Base-by-base conservation (phyloP, 2,329 filamentous ascomycete genomes). In the Blumeriella jaapii region DNA sequence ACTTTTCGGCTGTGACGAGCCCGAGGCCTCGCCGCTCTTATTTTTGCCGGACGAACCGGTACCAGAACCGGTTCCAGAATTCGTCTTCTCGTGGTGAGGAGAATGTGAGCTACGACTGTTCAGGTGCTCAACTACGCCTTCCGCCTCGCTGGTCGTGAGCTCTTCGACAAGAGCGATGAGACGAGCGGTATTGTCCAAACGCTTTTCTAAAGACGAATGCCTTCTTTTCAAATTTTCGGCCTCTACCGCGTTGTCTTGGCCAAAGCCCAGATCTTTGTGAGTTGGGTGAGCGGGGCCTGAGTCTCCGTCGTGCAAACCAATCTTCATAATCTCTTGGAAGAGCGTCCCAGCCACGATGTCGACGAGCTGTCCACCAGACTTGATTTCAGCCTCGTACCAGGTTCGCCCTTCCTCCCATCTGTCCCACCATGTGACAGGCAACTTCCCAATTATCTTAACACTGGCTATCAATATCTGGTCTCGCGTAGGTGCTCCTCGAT, bases 241-340 rank as follows among this genome's bases (percentile, higher is more conserved):
- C 2, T 6, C 18, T 10, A 12, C 14, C 13, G 16, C 10, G n/a
- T 24, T 29, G 18, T 25, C 30, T 5, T 24, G n/a, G 10, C 17
- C 26, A 8, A 34, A 34, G 8, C 22, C 28, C 6, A 32, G 13
- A 11, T 33, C 34, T 29, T 26, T 27, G 11, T 24, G 38, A 7
- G 14, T 34, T 12, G 17, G 31, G 1, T 18, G 20, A 6, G 19
- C 7, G 9, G 29, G 5, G 12, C 23, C 14, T 4, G 10, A 4
- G 22, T 45, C 42, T 11, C 42, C 45, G 17, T 47, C 42, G 10
- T 41, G 39, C 10, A 34, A 30, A 13, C 45, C 45, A 5, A 42
- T 45, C 13, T 47, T 32, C 40, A 41, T 44, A n/a, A 47, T 47
- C 11, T 36, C 30, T 4, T 29, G 15, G 14, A 29, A 30, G 12